Evolutionary conservation across 2,329 filamentous ascomycete species (phyloP).

Genomic region (Didymella sp.): DNA sequence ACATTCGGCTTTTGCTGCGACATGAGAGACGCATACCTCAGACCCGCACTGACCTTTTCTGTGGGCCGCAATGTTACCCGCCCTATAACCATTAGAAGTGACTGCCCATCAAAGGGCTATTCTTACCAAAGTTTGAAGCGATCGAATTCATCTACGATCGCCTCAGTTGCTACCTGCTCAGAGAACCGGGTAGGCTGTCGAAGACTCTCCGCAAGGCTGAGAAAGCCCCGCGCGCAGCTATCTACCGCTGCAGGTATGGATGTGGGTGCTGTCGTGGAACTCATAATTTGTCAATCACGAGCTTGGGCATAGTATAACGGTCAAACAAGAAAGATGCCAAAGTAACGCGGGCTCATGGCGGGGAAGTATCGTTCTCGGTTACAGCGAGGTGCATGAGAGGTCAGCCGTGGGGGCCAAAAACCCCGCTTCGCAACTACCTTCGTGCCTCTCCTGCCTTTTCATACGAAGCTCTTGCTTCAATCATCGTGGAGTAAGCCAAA

Average conservation of each 20-base stretch:
- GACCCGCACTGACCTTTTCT: background rate
- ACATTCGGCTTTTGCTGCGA: too few species aligned
- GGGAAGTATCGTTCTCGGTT: slow-evolving; percentile 8
- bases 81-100: background rate
- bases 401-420: slow-evolving; percentile 12
- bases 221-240: slow-evolving; percentile 5
- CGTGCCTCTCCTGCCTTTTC: background rate
- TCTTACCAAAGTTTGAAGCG: slow-evolving; percentile 12
- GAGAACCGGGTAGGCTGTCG: background rate
- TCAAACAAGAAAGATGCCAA: background rate
- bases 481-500: background rate
- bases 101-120: too few species aligned
- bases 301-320: background rate
- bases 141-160: slow-evolving; percentile 6
- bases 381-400: slow-evolving; percentile 1
- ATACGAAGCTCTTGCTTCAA: background rate
- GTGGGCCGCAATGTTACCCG: slow-evolving; percentile 9
- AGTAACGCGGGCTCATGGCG: background rate
- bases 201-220: slow-evolving; percentile 6
- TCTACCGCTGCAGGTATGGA: slow-evolving; percentile 5
- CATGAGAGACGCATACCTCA: background rate
- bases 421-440: background rate
- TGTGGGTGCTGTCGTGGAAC: background rate
- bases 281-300: background rate
- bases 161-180: background rate